A percentile compares a stretch with the other conserved stretches of the same genome.
Evolutionary conservation across 768 basidiomycete genomes (phyloP).

Genomic region (Rhizopogon vinicolor): DNA sequence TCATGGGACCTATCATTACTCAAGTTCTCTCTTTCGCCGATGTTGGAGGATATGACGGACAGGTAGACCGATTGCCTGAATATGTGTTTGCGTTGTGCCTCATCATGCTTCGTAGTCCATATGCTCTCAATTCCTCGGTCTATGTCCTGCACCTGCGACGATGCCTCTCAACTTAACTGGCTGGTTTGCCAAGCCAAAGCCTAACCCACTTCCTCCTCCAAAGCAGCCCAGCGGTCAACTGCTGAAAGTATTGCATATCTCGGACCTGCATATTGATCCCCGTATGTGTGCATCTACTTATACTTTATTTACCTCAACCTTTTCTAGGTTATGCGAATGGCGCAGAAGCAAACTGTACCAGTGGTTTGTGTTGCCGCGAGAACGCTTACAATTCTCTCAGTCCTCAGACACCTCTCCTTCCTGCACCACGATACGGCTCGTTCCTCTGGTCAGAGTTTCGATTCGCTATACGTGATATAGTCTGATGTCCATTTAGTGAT

Average conservation of each 20-base stretch:
- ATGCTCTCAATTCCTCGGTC: constrained; percentile 53
- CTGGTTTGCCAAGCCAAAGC: constrained; percentile 80
- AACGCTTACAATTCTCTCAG: constrained; percentile 46
- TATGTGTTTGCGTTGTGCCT: not conserved
- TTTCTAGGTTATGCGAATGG: constrained; percentile 59
- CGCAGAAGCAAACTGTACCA: constrained; percentile 69
- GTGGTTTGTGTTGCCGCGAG: constrained; percentile 60
- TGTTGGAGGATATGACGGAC: constrained; percentile 69
- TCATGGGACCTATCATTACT: constrained; percentile 57
- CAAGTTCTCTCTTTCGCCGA: constrained; percentile 72
- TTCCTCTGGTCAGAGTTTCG: constrained; percentile 44
- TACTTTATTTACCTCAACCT: not conserved
- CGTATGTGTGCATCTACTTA: constrained; percentile 32
- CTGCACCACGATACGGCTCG: constrained; percentile 67
- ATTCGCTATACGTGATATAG: not conserved
- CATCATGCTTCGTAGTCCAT: constrained; percentile 35
- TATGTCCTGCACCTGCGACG: constrained; percentile 55
- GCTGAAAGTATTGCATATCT: constrained; percentile 72
- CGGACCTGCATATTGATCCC: constrained; percentile 74
- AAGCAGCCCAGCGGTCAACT: constrained; percentile 59
- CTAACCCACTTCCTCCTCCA: constrained; percentile 54
- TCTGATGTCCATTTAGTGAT: constrained; percentile 39
- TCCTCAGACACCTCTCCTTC: constrained; percentile 44
- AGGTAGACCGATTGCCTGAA: constrained; percentile 33
- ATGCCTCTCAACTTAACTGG: constrained; percentile 55